These are phyloP conservation scores for Monosporascus sp. DNA, from an alignment of 2,329 filamentous ascomycete species.

Conservation along the genomic window DNA sequence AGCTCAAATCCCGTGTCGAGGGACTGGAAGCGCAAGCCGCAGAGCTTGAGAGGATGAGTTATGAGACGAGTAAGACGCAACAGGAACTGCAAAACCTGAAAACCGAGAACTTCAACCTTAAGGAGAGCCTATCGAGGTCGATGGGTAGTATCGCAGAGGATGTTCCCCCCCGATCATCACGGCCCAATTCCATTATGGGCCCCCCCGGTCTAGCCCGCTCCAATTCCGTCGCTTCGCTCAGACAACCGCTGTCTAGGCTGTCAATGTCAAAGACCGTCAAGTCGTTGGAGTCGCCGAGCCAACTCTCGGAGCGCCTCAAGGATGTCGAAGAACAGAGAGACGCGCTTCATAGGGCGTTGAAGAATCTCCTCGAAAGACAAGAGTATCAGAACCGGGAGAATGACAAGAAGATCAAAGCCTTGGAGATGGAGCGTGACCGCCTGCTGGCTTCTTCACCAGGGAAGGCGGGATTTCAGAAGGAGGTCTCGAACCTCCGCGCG, in stretches of 20 bases:
- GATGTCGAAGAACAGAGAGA: constrained; percentile 93
- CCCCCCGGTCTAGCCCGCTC: constrained; percentile 55
- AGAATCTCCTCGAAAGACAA: constrained; percentile 78
- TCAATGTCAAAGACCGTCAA: constrained; percentile 57
- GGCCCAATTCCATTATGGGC: constrained; percentile 33
- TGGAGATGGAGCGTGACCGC: constrained; percentile 74
- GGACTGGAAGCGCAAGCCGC: constrained; percentile 70
- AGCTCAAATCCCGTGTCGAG: constrained; percentile 69
- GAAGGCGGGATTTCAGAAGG: constrained; percentile 75
- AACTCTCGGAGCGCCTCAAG: constrained; percentile 73
- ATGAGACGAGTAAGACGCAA: constrained; percentile 79
- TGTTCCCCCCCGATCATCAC: constrained; percentile 33
- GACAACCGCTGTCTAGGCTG: constrained; percentile 36
- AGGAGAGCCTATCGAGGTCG: constrained; percentile 24
- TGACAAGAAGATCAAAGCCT: constrained; percentile 68
- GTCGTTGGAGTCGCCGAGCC: constrained; percentile 55
- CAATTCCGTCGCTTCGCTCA: constrained; percentile 58
- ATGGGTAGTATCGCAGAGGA: constrained; percentile 31
- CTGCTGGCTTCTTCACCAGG: constrained; percentile 65
- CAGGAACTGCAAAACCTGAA: constrained; percentile 74
- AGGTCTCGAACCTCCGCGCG: constrained; percentile 71
- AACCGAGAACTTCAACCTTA: constrained; percentile 57
- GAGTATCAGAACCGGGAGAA: constrained; percentile 80
- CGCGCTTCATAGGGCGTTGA: constrained; percentile 81
- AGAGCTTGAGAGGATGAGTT: constrained; percentile 67